Evolutionary conservation across 1,284 basidiomycete genomes (phyloP), one percentile per base, ranked within the genome.

Genomic region (Pascua sp.): DNA sequence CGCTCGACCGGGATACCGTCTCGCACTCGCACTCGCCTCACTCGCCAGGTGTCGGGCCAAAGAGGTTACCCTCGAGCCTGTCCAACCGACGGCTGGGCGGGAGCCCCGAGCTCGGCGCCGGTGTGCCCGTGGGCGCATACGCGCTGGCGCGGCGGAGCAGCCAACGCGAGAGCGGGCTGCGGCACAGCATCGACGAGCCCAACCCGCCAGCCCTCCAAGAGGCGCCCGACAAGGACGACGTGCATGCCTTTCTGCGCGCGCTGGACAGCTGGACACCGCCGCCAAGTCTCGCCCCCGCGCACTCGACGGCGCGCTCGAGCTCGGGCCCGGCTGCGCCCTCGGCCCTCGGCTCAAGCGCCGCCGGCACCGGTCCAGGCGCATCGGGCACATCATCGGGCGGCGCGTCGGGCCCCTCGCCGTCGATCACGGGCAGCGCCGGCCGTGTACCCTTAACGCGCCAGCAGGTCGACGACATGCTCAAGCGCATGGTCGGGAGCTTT

Each of bases 171-270:
- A 66, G 61, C 36, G 69, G 69, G 8, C 53, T 69, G 37, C 65
- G 65, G 32, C 67, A 67, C 57, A 72, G 66, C 55, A 52, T 68
- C 16, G 71, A 73, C 48, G 49, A 59, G 15, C 38, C 58, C 11
- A 48, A 53, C 2, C 55, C 67, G 0, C 24, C 24, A 3, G 24
- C 24, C 24, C 24, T 32, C 3, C 24, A 32, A 32, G 56, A 47
- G 1, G 44, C 52, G 1, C 55, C 64, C 0, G 76, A 77, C 51
- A 68, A 68, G 15, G 75, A 75, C 46, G 76, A 75, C 36, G 74
- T 78, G 24, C 67, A 74, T 51, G 70, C 72, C 8, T 78, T 78
- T 64, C 63, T 78, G 17, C 72, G 70, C 24, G 70, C 74, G 2
- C 68, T 78, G 4, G 76, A 78, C 49, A 57, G 65, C 7, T 59